A percentile compares a stretch with the other conserved stretches of the same genome.
phyloP scores from a whole-genome alignment of 345 rosid species.

The Populus ilicifolia region DNA sequence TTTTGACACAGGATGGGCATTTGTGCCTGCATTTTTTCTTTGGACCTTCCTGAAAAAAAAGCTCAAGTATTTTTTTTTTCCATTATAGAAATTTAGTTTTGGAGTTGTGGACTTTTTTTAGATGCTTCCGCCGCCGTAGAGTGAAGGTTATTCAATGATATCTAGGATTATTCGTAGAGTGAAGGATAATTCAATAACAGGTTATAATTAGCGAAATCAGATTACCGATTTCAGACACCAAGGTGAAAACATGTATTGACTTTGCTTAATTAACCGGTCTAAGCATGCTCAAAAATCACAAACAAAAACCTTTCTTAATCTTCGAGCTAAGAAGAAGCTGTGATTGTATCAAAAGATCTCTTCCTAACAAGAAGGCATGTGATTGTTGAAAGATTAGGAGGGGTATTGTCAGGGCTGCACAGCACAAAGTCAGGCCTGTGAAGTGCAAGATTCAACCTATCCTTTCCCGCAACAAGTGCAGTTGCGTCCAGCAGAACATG shows the following conservation, averaged over 20 bases:
- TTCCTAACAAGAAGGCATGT: slow-evolving; percentile 67
- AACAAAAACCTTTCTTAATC: slow-evolving; percentile 6
- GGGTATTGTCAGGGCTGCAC: slow-evolving; percentile 47
- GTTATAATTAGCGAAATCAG: slow-evolving; percentile 1
- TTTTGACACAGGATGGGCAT: too few species aligned
- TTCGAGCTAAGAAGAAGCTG: slow-evolving; percentile 22
- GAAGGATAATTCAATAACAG: neutral
- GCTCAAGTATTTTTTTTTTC: too few species aligned
- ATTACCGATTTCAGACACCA: slow-evolving; percentile 7
- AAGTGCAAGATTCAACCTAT: slow-evolving; percentile 50
- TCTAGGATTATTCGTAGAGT: neutral
- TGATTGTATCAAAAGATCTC: slow-evolving; percentile 50
- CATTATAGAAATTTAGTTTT: too few species aligned
- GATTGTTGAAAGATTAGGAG: slow-evolving; percentile 43
- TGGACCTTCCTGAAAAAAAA: too few species aligned
- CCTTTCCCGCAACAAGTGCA: slow-evolving; percentile 43
- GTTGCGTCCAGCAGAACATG: slow-evolving; percentile 65
- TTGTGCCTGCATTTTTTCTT: too few species aligned
- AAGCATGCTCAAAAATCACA: slow-evolving; percentile 15
- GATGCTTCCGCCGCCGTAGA: too few species aligned
- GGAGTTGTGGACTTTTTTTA: too few species aligned
- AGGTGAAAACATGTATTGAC: slow-evolving; percentile 12
- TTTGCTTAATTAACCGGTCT: neutral
- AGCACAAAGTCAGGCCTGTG: slow-evolving; percentile 61
- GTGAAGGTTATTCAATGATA: too few species aligned